Evolutionary conservation across 768 basidiomycete genomes (phyloP).

Genomic region (Gautieria morchelliformis): DNA sequence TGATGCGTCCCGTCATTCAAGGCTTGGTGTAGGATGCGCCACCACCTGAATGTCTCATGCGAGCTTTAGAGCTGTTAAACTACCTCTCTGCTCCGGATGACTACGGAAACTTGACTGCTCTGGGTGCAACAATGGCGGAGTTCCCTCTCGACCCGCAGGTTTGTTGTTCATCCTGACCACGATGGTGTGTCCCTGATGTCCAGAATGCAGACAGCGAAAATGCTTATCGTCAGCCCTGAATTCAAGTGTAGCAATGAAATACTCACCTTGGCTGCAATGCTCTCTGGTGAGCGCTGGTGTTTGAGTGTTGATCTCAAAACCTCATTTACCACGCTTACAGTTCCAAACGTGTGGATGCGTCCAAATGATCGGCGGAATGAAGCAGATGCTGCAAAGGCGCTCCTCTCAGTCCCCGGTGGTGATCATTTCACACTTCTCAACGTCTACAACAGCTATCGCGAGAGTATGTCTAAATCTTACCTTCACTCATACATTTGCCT

Average conservation of each 20-base stretch:
- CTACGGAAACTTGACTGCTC: conserved; percentile 78
- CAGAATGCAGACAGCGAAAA: conserved; percentile 64
- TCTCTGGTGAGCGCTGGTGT: conserved; percentile 54
- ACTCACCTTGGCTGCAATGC: conserved; percentile 90
- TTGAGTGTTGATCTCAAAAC: not conserved
- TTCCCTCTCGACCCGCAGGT: conserved; percentile 99
- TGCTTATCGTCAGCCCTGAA: conserved; percentile 89
- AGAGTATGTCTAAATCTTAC: conserved; percentile 44
- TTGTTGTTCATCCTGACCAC: conserved; percentile 20
- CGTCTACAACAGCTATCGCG: conserved; percentile 86
- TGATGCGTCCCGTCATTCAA: not conserved
- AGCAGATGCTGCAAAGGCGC: conserved; percentile 85
- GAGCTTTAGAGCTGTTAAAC: conserved; percentile 88
- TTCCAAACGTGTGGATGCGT: conserved; percentile 91
- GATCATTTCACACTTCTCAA: conserved; percentile 94
- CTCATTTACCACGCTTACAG: conserved; percentile 24
- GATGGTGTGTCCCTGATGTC: not conserved
- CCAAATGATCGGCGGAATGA: conserved; percentile 82
- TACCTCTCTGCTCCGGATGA: conserved; percentile 89
- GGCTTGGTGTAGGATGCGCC: conserved; percentile 52
- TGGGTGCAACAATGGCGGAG: conserved; percentile 92
- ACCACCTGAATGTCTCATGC: conserved; percentile 94
- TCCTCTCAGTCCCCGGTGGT: conserved; percentile 87
- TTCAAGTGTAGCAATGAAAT: conserved; percentile 96
- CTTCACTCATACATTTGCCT: not conserved